Conservation (phyloP, 306 rosid genomes). For the Gillenia trifoliata region DNA sequence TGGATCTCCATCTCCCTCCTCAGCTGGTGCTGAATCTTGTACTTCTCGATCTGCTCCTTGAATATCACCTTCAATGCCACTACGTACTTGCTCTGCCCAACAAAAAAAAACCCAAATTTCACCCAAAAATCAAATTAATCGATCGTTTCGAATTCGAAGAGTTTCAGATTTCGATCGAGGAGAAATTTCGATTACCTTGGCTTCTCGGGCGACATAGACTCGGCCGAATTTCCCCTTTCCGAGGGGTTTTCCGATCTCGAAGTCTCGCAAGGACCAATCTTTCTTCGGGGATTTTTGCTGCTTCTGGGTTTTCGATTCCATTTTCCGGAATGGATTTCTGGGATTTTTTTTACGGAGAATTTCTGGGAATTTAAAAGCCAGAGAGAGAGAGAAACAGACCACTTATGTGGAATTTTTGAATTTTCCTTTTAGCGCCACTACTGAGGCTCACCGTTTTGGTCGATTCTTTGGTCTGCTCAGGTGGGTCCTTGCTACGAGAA, state of each 20-base stretch:
- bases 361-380: not conserved
- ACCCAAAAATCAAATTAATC: not conserved
- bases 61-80: slow-evolving; percentile 79
- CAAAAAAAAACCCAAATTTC: not conserved
- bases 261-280: slow-evolving; percentile 60
- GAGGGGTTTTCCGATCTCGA: slow-evolving; percentile 86
- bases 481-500: no score
- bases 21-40: slow-evolving; percentile 59
- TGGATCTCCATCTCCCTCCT: slow-evolving; percentile 85
- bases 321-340: not conserved
- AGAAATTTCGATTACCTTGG: slow-evolving; percentile 33
- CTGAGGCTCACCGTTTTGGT: not conserved
- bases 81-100: slow-evolving; percentile 56
- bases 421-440: not conserved
- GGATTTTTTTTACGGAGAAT: no score
- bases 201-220: slow-evolving; percentile 78
- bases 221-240: slow-evolving; percentile 86
- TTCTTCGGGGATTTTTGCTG: slow-evolving; percentile 10
- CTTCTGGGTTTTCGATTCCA: slow-evolving; percentile 17
- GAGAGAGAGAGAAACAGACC: not conserved
- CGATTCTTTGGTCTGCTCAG: not conserved
- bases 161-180: no score
- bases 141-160: not conserved
- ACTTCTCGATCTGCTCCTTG: slow-evolving; percentile 72
- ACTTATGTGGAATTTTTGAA: not conserved